These are phyloP conservation scores for Shiraia bambusicola DNA, from an alignment of 2,329 filamentous ascomycete species.

Conservation along the genomic window DNA sequence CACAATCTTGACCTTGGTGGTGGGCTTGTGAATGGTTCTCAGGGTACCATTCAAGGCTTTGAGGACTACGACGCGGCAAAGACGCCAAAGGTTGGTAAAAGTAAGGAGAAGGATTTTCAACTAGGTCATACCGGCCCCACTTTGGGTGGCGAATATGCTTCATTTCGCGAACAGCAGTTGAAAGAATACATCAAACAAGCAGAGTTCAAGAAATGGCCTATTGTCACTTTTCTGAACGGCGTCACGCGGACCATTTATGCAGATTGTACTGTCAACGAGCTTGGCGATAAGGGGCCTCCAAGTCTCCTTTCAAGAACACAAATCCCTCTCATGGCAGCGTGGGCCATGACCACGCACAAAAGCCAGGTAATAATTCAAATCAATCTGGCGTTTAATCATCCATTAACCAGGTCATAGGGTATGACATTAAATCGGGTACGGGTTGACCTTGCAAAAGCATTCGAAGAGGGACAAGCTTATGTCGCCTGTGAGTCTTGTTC, in stretches of 20 bases:
- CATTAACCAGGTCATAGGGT: constrained; percentile 39
- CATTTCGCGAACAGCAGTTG: constrained; percentile 43
- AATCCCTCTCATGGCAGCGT: constrained; percentile 60
- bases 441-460: constrained; percentile 56
- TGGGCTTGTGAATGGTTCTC: constrained; percentile 41
- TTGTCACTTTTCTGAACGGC: constrained; percentile 58
- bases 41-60: constrained; percentile 40
- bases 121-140: constrained; percentile 4
- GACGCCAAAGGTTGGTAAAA: constrained; percentile 27
- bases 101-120: background rate
- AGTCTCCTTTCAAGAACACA: constrained; percentile 59
- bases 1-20: constrained; percentile 47
- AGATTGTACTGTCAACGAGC: constrained; percentile 52
- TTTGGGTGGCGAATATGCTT: constrained; percentile 44
- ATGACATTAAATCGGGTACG: constrained; percentile 62
- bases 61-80: constrained; percentile 36
- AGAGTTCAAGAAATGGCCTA: constrained; percentile 48
- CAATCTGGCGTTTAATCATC: background rate
- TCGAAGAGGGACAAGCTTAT: constrained; percentile 62
- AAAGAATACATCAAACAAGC: constrained; percentile 42
- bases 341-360: constrained; percentile 66
- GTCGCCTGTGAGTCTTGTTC: constrained; percentile 52
- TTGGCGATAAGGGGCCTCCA: constrained; percentile 51
- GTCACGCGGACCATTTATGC: constrained; percentile 51
- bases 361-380: constrained; percentile 36